Evolutionary conservation across 1,284 basidiomycete genomes (phyloP), one percentile per base, ranked within the genome.

Genomic region (Sporisorium graminicola): DNA sequence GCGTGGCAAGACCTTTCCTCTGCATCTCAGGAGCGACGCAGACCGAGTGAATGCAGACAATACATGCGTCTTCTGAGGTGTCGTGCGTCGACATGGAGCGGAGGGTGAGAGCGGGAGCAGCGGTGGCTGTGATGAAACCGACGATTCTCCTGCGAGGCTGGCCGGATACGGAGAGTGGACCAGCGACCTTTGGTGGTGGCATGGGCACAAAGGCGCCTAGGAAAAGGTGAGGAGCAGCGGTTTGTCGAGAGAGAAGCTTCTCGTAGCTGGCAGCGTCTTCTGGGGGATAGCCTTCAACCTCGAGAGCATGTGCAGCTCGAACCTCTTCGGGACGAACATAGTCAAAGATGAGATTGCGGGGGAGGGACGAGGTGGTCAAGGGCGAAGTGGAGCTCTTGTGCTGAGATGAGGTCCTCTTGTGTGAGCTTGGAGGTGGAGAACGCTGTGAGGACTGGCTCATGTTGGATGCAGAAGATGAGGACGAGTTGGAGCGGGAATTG

Each of bases 41-140:
- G 42, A 85, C 70, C 47, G 72, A 72, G 51, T 83, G 82, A 20
- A 85, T 79, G 61, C 84, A 85, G 35, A 85, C 82, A 47, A 85
- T 74, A 29, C 71, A 71, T 0, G 84, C 82, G 33, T 81, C 73
- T 12, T 69, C 65, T 33, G 74, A 79, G 5, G 72, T 64, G 59
- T 74, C 77, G 65, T 80, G 80, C 10, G 59, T 74, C 31, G 78
- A 79, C 67, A 85, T 78, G 65, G 79, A 70, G 10, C 78, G 65
- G 10, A 78, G 65, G 3, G 83, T 80, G 27, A 79, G 61, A 1
- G 82, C 82, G 13, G 82, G 71, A 1, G 83, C 71, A 13, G 83
- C 83, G 7, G 83, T 85, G n/a, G 65, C 82, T 5, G 69, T 77
- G 27, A 73, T 62, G 64, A 77, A 80, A 16, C 69, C 84, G 22